phyloP scores from a whole-genome alignment of 768 basidiomycete species.

The Psilocybe tampanensis region DNA sequence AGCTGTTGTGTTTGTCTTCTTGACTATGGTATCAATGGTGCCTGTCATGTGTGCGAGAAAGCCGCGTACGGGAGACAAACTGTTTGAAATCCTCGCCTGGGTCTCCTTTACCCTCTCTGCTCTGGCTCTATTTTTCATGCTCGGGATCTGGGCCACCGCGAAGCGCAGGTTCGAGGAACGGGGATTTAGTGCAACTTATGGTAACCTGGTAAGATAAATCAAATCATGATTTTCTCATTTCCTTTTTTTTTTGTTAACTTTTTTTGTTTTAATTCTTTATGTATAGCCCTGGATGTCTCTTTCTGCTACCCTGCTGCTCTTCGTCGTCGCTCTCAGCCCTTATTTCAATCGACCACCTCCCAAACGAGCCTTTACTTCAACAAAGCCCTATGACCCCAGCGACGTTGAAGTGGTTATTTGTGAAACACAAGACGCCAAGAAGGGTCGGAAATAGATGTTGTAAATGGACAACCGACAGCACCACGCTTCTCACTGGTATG shows the following conservation, averaged over 20 bases:
- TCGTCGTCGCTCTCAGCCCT: constrained; percentile 23
- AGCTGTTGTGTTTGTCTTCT: constrained; percentile 33
- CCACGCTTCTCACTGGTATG: too few species aligned
- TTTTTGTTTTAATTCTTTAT: neutral
- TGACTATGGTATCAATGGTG: constrained; percentile 31
- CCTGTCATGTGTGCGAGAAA: constrained; percentile 26
- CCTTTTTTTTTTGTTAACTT: neutral
- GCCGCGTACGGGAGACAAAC: constrained; percentile 23
- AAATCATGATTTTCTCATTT: neutral
- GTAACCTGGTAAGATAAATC: constrained; percentile 34
- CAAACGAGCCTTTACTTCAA: constrained; percentile 3
- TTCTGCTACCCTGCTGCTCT: constrained; percentile 29
- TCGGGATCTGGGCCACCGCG: constrained; percentile 36
- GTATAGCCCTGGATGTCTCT: constrained; percentile 39
- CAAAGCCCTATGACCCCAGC: neutral
- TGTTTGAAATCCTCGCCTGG: constrained; percentile 30
- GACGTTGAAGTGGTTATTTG: constrained; percentile 5
- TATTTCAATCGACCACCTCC: constrained; percentile 17
- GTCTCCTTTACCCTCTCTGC: constrained; percentile 30
- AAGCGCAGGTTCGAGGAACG: constrained; percentile 31
- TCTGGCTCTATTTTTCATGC: constrained; percentile 39
- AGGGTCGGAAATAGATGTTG: neutral
- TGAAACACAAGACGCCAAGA: neutral
- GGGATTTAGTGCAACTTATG: constrained; percentile 36
- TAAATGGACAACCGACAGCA: too few species aligned